phyloP scores from a whole-genome alignment of 257 asterid genomes.

The Sherardia arvensis region DNA sequence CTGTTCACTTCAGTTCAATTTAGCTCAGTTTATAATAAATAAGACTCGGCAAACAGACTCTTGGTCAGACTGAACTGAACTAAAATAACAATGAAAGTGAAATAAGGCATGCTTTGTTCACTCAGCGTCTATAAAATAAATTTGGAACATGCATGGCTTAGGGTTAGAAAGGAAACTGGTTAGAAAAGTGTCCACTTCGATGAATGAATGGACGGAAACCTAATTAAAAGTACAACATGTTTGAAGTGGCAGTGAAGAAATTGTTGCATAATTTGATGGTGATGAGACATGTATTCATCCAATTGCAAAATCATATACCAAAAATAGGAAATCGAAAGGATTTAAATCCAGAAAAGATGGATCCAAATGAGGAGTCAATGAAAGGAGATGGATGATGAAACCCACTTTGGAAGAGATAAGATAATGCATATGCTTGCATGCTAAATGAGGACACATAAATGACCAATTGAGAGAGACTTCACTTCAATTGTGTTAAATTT shows the following conservation, averaged over 20 bases:
- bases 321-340: not conserved
- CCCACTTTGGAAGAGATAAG: not conserved
- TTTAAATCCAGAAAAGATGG: not conserved
- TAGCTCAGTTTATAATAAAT: too few species aligned
- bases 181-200: not conserved
- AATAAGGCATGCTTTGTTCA: too few species aligned
- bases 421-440: not conserved
- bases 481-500: not conserved
- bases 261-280: not conserved
- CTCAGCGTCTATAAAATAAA: too few species aligned
- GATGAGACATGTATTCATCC: not conserved
- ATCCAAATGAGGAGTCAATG: not conserved
- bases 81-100: too few species aligned
- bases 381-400: not conserved
- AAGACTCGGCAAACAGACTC: too few species aligned
- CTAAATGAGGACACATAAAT: not conserved
- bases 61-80: too few species aligned
- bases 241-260: not conserved
- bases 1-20: too few species aligned
- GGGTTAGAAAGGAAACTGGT: too few species aligned
- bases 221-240: not conserved
- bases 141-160: too few species aligned
- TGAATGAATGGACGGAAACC: not conserved
- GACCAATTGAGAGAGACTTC: not conserved
- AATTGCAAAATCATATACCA: not conserved